Percentiles rank a stretch among this genome's conserved stretches.
Evolutionary conservation across 2,329 filamentous ascomycete genomes (phyloP).

Genomic region (Emergomyces pasteurianus): DNA sequence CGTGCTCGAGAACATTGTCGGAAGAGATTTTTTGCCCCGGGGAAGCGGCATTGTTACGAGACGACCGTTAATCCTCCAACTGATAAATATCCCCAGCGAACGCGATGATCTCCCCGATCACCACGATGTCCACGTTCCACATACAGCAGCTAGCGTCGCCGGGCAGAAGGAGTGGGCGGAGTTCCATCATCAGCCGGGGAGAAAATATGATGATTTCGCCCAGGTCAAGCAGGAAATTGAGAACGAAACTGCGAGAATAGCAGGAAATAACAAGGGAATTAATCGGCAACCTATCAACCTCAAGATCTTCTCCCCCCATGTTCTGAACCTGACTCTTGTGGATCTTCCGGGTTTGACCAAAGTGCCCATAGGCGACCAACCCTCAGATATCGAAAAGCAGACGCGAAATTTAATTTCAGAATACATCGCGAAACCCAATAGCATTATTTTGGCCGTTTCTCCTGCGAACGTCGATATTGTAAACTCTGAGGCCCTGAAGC

Average conservation of each 20-base stretch:
- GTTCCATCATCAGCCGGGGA: conserved; percentile 87
- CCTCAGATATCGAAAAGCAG: conserved; percentile 96
- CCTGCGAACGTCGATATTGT: conserved; percentile 97
- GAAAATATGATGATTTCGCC: conserved; percentile 79
- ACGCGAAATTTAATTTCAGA: conserved; percentile 92
- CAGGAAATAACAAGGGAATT: conserved; percentile 95
- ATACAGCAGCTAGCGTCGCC: conserved; percentile 63
- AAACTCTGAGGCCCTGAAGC: conserved; percentile 93
- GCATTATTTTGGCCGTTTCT: conserved; percentile 91
- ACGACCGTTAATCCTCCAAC: conserved; percentile 85
- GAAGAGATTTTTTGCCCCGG: conserved; percentile 89
- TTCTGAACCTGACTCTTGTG: conserved; percentile 89
- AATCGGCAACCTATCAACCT: conserved; percentile 95
- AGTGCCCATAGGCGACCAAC: conserved; percentile 95
- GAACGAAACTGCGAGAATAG: conserved; percentile 88
- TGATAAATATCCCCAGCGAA: conserved; percentile 84
- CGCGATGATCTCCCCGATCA: conserved; percentile 55
- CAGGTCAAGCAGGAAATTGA: conserved; percentile 96
- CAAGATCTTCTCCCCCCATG: conserved; percentile 95
- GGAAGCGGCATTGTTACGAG: conserved; percentile 95
- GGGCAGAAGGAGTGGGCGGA: conserved; percentile 73
- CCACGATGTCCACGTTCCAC: conserved; percentile 56
- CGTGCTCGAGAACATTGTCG: conserved; percentile 96
- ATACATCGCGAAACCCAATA: conserved; percentile 98
- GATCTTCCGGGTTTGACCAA: conserved; percentile 95